Evolutionary conservation across 495 filamentous ascomycete species (phyloP), one percentile per base, ranked within the genome.

Genomic region (Hypoxylon cercidicola): DNA sequence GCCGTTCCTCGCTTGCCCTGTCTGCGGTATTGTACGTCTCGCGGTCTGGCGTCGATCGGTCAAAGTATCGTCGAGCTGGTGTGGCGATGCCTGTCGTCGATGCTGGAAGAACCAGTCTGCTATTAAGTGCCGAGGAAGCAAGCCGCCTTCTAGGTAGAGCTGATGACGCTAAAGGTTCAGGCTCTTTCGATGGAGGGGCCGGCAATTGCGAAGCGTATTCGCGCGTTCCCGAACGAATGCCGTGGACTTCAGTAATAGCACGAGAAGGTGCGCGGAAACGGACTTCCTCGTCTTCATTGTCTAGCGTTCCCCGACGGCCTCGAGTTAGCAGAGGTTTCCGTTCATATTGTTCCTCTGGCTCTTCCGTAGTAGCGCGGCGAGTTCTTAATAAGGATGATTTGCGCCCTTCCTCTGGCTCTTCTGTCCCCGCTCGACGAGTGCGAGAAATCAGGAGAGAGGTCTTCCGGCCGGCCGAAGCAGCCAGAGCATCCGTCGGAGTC

Each of bases 201-300:
- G 68, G 55, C 30, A 64, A 62, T n/a, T 75, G 74, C 4, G 67
- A 44, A 21, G 51, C 52, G 40, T 72, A 72, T 25, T 81, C 77
- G n/a, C 77, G 74, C 13, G 69, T 57, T 19, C 56, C 41, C 8
- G 63, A 51, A 39, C 77, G 71, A 44, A 65, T 57, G 39, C 71
- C 74, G 15, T 79, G 79, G n/a, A 86, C 74, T 50, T 88, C 86
- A 10, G 86, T 87, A n/a, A 75, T 71, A 0, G 86, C 86, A 11
- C 86, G 71, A 2, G 84, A 86, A 0, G 84, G 84, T 11, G 80
- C 77, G 4, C 85, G 80, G 69, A 81, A 83, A 37, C 81, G 73
- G 4, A 69, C 62, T 13, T 82, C 76, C 11, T 79, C 82, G 18
- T 84, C 80, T 5, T 81, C 74, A 10, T 81, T 77, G 6, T 79